These are phyloP conservation scores for Phialophora verrucosa DNA, from an alignment of 2,329 filamentous ascomycete genomes.

Conservation along the genomic window DNA sequence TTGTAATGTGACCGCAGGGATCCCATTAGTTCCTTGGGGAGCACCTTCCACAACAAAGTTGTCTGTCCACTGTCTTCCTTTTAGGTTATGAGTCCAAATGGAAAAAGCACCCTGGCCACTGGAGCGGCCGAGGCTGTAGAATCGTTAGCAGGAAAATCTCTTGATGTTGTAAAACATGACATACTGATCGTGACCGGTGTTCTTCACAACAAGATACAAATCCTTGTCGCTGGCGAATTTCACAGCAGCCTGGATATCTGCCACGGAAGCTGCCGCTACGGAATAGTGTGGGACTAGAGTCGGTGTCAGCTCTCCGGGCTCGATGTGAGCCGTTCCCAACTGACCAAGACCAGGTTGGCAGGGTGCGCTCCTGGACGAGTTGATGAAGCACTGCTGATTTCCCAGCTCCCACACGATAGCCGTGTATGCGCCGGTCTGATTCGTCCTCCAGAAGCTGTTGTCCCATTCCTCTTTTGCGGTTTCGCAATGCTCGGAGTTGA, in stretches of 20 bases:
- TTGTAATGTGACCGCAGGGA: conserved; percentile 41
- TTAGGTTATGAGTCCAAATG: conserved; percentile 43
- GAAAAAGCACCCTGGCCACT: conserved; percentile 40
- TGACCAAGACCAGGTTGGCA: conserved; percentile 40
- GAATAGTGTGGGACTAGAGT: conserved; percentile 39
- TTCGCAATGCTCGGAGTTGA: conserved; percentile 37
- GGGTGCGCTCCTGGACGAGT: conserved; percentile 34
- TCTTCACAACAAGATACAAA: conserved; percentile 42
- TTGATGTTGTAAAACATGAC: conserved; percentile 6
- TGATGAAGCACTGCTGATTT: conserved; percentile 42
- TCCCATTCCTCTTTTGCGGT: conserved; percentile 39
- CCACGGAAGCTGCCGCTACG: conserved; percentile 31
- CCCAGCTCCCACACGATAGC: conserved; percentile 44
- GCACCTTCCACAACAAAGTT: conserved; percentile 37
- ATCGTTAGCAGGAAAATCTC: conserved; percentile 7
- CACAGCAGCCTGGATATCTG: conserved; percentile 35
- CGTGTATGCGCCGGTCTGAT: conserved; percentile 40
- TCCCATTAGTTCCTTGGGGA: conserved; percentile 28
- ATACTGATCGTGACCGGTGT: conserved; percentile 43
- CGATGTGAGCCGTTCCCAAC: not conserved
- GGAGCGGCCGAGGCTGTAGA: conserved; percentile 39
- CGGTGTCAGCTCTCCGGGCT: conserved; percentile 2
- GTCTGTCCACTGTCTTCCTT: conserved; percentile 40
- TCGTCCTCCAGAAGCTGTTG: conserved; percentile 40
- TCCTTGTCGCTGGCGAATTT: conserved; percentile 41